These are phyloP conservation scores for Trypanosoma avium DNA, from an alignment of 208 protist species.

Conservation along the genomic window DNA sequence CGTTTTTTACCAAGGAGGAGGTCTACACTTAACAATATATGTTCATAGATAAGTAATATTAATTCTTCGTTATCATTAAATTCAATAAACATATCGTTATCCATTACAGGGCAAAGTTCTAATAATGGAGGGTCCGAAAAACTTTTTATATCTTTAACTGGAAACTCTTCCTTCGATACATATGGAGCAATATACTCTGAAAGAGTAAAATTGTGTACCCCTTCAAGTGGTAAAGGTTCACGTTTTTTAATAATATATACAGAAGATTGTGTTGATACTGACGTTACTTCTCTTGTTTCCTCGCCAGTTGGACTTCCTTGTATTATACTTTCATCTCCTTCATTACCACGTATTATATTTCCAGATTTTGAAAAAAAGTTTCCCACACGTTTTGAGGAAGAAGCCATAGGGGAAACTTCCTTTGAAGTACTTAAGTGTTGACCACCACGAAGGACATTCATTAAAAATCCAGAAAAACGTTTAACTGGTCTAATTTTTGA, in stretches of 20 bases:
- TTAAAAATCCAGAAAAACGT: background rate
- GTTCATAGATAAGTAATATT: slow-evolving; percentile 53
- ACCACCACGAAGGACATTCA: background rate
- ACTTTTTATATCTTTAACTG: background rate
- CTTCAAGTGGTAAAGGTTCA: slow-evolving; percentile 6
- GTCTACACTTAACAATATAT: slow-evolving; percentile 43
- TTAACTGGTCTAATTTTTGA: background rate
- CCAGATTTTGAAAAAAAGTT: background rate
- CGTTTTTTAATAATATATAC: background rate
- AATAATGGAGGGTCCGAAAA: background rate
- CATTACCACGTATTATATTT: background rate
- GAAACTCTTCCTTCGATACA: background rate
- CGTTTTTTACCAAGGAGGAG: slow-evolving; percentile 19
- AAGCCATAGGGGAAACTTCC: background rate
- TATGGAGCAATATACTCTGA: slow-evolving; percentile 8
- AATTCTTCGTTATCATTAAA: slow-evolving; percentile 29
- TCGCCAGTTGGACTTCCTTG: background rate
- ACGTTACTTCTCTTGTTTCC: too few relatives aligned
- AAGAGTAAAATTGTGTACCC: background rate
- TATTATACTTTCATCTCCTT: background rate
- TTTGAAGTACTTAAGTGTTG: background rate
- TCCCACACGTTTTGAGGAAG: background rate
- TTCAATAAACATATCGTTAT: slow-evolving; percentile 33
- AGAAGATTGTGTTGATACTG: too few relatives aligned
- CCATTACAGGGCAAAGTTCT: slow-evolving; percentile 34